Evolutionary conservation across 768 basidiomycete species (phyloP), one percentile per base, ranked within the genome.

Genomic region (Candolleomyces eurysporus): DNA sequence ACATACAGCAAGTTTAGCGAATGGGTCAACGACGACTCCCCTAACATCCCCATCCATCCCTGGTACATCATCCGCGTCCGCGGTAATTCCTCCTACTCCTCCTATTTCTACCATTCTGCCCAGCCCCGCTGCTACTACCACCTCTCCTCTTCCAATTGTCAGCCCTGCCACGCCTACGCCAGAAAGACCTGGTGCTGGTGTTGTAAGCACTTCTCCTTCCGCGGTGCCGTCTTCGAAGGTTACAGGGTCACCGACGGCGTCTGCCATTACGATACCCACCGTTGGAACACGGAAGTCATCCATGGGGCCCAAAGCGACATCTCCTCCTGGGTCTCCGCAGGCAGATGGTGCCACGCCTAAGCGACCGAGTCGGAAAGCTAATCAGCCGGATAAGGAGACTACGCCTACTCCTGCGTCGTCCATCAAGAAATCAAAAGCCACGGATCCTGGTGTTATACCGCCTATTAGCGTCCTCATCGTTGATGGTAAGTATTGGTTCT

Each of bases 381-480:
- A 19, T 48, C 30, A 30, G 16, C 45, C 57, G 42, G 67, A 65
- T 40, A 67, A 70, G 9, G 66, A 65, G 26, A 68, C 71, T 13
- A 67, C 74, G 13, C 62, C 71, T 13, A 63, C 71, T n/a, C 64
- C 73, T 26, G 62, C 69, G n/a, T 64, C 73, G 45, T 73, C 63
- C 21, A 74, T 71, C 56, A 87, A 84, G 73, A 85, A 80, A 57
- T 75, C 75, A 26, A 87, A 86, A 67, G 76, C 76, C 7, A 19
- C 63, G 32, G 90, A 92, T 59, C 80, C 82, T 30, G 87, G 87
- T 62, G 89, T 98, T 36, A 90, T 96, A 2, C 97, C 97, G 3
- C 97, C 97, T 0, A 98, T 99, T 70, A 96, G 92, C 67, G 97
- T 99, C 0, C 82, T 99, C 67, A 97, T 99, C 68, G 97, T 98